These are phyloP conservation scores for Solanum phureja DNA, from an alignment of 257 asterid species.

Conservation along the genomic window DNA sequence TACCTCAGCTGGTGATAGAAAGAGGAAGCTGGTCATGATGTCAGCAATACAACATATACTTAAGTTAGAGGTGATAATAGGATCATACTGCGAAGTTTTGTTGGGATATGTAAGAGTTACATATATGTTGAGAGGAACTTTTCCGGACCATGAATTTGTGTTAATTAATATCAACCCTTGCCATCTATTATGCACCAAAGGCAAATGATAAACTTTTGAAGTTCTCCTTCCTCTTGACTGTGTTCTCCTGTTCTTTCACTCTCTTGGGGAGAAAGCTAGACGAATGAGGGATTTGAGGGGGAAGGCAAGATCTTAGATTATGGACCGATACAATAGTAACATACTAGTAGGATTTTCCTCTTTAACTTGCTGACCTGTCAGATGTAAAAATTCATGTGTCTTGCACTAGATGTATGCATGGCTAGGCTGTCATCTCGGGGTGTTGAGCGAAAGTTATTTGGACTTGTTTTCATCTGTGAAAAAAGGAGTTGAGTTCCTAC, in stretches of 20 bases:
- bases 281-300: background rate
- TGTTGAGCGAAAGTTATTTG: background rate
- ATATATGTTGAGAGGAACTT: background rate
- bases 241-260: background rate
- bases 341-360: background rate
- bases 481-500: background rate
- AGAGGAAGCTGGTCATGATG: background rate
- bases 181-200: background rate
- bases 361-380: background rate
- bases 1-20: background rate
- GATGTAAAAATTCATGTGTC: background rate
- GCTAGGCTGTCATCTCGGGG: background rate
- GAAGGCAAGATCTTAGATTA: background rate
- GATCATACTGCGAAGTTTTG: background rate
- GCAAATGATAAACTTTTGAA: background rate
- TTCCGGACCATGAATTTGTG: conserved; percentile 13
- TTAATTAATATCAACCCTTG: background rate
- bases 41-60: background rate
- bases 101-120: background rate
- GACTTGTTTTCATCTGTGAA: background rate
- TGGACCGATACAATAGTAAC: background rate
- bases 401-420: background rate
- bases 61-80: background rate
- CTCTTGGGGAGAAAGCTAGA: background rate
- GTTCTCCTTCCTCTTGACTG: background rate